Base-by-base conservation (phyloP, 352 stramenopile genomes). In the Phytophthora tentaculata region DNA sequence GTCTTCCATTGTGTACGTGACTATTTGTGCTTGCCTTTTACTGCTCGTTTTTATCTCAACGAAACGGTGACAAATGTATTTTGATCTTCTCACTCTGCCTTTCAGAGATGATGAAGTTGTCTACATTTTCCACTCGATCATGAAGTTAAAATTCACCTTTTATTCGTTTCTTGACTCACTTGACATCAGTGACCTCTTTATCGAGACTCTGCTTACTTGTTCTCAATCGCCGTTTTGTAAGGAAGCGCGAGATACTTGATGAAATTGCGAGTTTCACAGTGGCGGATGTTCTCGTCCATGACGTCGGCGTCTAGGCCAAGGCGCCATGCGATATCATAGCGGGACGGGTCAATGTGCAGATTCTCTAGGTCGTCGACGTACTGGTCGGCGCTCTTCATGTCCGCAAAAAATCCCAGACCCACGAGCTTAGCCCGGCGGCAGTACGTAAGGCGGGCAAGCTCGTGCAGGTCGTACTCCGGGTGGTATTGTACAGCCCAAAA, bases 401-500 rank as follows among this genome's bases (percentile, higher is more conserved):
- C 74, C 20, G 62, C 23, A 73, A 95, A 95, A 66, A 93, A 92
- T 55, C 84, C 87, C 61, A 91, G 59, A 16, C 80, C 66, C 19
- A 90, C 76, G n/a, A 91, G 74, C 43, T 88, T 88, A 43, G 78
- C 74, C 50, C 84, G 78, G 26, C 83, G 83, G 52, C 83, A 91
- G 74, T 92, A 84, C 43, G 78, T 91, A 47, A 95, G 68, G 1
- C 84, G 80, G 24, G 84, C 86, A 23, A 95, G 79, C 64, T 95
- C 86, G 60, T 92, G 84, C 24, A 95, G 64, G 57, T 95, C 82
- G 72, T 95, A 95, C 72, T 95, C 86, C 3, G 84, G 84, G 54
- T 95, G 87, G 59, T 95, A 95, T 56, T 95, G 87, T n/a, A 95
- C 77, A 45, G 67, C 82, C 87, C 87, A 95, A 49, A 95, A 95